These are phyloP conservation scores for Knufia petricola DNA, from an alignment of 2,329 filamentous ascomycete species.

Conservation along the genomic window DNA sequence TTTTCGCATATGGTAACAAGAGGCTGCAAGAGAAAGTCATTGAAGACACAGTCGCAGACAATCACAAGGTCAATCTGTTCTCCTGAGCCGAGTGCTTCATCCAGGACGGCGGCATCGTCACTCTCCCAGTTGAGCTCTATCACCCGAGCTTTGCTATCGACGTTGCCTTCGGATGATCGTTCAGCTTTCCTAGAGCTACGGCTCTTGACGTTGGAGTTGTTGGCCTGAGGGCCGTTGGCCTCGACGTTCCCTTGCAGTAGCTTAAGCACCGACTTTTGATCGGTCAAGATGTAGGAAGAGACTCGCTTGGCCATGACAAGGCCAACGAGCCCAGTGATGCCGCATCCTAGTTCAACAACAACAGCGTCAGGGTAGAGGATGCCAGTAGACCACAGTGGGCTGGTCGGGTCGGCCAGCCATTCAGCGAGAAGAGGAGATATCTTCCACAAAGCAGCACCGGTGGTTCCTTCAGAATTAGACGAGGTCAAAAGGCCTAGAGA, in stretches of 20 bases:
- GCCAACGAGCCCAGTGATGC: constrained; percentile 71
- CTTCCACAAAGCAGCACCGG: constrained; percentile 84
- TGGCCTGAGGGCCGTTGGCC: constrained; percentile 26
- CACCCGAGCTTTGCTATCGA: constrained; percentile 13
- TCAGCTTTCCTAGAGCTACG: neutral
- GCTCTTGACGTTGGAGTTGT: neutral
- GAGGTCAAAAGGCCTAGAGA: constrained; percentile 75
- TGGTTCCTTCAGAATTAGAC: constrained; percentile 61
- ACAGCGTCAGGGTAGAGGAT: constrained; percentile 47
- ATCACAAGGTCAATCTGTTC: constrained; percentile 57
- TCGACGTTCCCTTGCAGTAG: constrained; percentile 67
- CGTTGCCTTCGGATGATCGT: constrained; percentile 7
- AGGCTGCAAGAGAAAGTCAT: constrained; percentile 71
- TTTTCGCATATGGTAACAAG: constrained; percentile 75
- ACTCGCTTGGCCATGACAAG: constrained; percentile 56
- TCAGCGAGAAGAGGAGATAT: constrained; percentile 73
- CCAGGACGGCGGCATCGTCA: constrained; percentile 32
- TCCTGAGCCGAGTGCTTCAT: constrained; percentile 29
- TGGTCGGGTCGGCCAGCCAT: constrained; percentile 60
- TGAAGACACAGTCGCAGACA: constrained; percentile 92
- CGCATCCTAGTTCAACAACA: constrained; percentile 78
- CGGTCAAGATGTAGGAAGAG: constrained; percentile 62
- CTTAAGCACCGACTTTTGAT: constrained; percentile 75
- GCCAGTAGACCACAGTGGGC: constrained; percentile 50
- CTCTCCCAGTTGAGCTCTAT: constrained; percentile 73